A percentile compares a stretch with the other conserved stretches of the same genome.
Conservation (phyloP, 768 basidiomycete species). For the Wakefieldia striispora region DNA sequence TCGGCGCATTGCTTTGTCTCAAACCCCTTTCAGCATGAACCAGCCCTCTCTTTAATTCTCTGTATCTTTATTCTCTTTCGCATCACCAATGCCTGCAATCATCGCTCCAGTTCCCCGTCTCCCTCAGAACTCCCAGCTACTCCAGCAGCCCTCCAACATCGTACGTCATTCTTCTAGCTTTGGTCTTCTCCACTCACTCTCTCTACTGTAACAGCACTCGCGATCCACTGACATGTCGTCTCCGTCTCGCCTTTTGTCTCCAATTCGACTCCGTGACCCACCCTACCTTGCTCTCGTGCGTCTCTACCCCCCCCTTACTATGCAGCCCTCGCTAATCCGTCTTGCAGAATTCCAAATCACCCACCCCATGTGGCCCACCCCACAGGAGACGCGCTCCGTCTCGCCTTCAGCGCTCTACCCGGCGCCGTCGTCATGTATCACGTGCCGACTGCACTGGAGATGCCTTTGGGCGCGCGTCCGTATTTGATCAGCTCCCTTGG, state of each 20-base stretch:
- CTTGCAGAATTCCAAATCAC: slow-evolving; percentile 38
- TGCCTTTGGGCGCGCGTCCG: slow-evolving; percentile 29
- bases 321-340: slow-evolving; percentile 4
- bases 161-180: slow-evolving; percentile 7
- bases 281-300: slow-evolving; percentile 21
- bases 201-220: slow-evolving; percentile 25
- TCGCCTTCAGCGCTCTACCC: slow-evolving; percentile 36
- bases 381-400: slow-evolving; percentile 38
- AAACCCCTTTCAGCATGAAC: slow-evolving; percentile 24
- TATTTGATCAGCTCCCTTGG: slow-evolving; percentile 69
- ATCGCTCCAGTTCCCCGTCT: slow-evolving; percentile 39
- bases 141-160: slow-evolving; percentile 7
- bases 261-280: slow-evolving; percentile 35
- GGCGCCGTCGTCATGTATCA: slow-evolving; percentile 42
- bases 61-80: slow-evolving; percentile 32
- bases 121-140: slow-evolving; percentile 18
- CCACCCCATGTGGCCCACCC: slow-evolving; percentile 36
- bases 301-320: slow-evolving; percentile 1
- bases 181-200: slow-evolving; percentile 4
- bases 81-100: slow-evolving; percentile 39
- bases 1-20: slow-evolving; percentile 19
- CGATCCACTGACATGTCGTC: slow-evolving; percentile 21
- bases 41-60: slow-evolving; percentile 31
- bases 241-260: slow-evolving; percentile 38
- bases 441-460: slow-evolving; percentile 42